These are phyloP conservation scores for Onygena corvina DNA, from an alignment of 2,329 filamentous ascomycete species.

Conservation along the genomic window DNA sequence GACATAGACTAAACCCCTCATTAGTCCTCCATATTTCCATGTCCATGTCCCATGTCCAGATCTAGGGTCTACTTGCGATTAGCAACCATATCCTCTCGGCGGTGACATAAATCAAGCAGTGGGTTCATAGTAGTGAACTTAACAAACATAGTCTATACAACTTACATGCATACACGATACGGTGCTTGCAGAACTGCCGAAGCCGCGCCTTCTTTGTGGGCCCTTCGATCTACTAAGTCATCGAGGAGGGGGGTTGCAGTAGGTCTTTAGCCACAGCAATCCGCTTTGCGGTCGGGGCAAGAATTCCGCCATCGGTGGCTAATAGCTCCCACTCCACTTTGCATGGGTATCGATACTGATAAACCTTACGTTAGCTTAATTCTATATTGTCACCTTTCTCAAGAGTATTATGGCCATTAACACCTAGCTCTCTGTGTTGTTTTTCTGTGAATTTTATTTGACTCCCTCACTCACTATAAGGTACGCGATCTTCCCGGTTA, in stretches of 20 bases:
- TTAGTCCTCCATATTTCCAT: no score
- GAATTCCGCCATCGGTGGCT: conserved; percentile 8
- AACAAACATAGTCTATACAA: background rate
- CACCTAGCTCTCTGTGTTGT: background rate
- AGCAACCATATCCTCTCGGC: no score
- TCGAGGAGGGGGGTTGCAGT: background rate
- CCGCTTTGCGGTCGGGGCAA: background rate
- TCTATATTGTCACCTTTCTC: conserved; percentile 1
- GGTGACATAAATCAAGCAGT: no score
- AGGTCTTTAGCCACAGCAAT: conserved; percentile 8
- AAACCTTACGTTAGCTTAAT: conserved; percentile 1
- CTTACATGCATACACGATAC: background rate
- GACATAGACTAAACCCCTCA: no score
- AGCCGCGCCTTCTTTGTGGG: conserved; percentile 6
- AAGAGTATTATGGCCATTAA: background rate
- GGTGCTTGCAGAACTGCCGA: background rate
- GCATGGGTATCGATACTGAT: background rate
- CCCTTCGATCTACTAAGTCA: background rate
- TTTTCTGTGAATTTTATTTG: background rate
- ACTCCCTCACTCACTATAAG: background rate
- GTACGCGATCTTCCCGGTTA: background rate
- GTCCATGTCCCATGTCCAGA: no score
- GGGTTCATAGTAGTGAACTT: no score
- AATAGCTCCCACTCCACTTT: background rate
- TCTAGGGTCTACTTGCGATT: no score